phyloP scores from a whole-genome alignment of 768 basidiomycete genomes.

The Phylloporus sp. region DNA sequence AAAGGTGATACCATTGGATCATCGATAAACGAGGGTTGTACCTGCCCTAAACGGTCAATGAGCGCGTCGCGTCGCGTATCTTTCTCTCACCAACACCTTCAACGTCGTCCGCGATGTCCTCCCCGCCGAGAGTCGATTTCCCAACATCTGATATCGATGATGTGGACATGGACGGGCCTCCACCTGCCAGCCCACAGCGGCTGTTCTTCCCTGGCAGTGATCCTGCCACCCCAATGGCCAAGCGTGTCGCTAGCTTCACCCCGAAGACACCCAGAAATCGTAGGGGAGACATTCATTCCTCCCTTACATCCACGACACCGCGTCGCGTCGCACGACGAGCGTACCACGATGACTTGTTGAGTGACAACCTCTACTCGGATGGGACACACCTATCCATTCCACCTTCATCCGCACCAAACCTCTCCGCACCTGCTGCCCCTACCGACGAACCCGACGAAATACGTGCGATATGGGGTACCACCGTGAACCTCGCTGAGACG shows the following conservation, averaged over 20 bases:
- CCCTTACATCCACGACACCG: slow-evolving; percentile 33
- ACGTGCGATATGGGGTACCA: slow-evolving; percentile 96
- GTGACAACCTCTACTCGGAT: slow-evolving; percentile 51
- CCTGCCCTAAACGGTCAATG: slow-evolving; percentile 49
- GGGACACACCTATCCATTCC: slow-evolving; percentile 55
- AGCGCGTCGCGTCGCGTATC: slow-evolving; percentile 48
- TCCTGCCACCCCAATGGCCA: slow-evolving; percentile 46
- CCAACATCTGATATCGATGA: slow-evolving; percentile 57
- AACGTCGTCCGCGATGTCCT: slow-evolving; percentile 46
- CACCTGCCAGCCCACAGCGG: slow-evolving; percentile 14
- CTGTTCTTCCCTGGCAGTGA: slow-evolving; percentile 32
- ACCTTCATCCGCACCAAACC: slow-evolving; percentile 48
- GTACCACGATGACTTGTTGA: slow-evolving; percentile 21
- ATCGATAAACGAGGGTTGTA: no score
- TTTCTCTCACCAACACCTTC: slow-evolving; percentile 4
- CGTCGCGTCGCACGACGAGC: slow-evolving; percentile 17
- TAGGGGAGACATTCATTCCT: slow-evolving; percentile 26
- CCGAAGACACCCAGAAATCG: slow-evolving; percentile 46
- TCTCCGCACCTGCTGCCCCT: slow-evolving; percentile 58
- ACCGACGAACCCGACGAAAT: slow-evolving; percentile 80
- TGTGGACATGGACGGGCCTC: slow-evolving; percentile 47
- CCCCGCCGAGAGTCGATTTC: slow-evolving; percentile 61
- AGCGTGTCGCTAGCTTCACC: slow-evolving; percentile 26
- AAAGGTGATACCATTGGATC: no score
- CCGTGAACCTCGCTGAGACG: slow-evolving; percentile 85